These are phyloP conservation scores for Colletotrichum camelliae DNA, from an alignment of 2,329 filamentous ascomycete species.

Conservation along the genomic window DNA sequence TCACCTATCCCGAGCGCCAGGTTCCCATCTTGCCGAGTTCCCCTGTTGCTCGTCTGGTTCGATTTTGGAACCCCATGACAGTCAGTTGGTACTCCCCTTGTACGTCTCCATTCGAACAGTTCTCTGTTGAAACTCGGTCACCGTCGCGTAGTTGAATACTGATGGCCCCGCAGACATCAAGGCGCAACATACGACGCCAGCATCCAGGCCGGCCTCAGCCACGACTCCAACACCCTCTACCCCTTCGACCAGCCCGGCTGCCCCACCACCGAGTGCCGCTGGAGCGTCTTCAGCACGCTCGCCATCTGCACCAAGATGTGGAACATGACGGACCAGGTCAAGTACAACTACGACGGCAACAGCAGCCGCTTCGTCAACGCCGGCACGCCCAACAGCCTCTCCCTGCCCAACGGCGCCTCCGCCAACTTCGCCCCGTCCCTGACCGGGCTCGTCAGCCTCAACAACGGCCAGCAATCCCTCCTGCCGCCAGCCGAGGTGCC, in stretches of 20 bases:
- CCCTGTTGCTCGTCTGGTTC: not conserved
- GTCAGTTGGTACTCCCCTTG: not conserved
- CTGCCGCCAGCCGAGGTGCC: not conserved
- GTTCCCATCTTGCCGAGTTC: not conserved
- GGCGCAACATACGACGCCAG: not conserved
- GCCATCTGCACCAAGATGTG: not conserved
- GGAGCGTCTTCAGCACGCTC: not conserved
- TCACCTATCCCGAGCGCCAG: constrained; percentile 6
- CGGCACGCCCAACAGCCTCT: not conserved
- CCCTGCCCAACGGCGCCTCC: not conserved
- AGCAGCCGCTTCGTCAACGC: not conserved
- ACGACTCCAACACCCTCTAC: not conserved
- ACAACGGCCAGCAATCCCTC: not conserved
- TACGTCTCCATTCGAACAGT: not conserved
- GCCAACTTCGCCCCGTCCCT: not conserved
- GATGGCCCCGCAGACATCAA: not conserved
- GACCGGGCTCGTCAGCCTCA: not conserved
- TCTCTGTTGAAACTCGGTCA: not conserved
- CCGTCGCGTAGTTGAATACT: not conserved
- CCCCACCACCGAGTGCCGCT: not conserved
- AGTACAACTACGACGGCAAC: not conserved
- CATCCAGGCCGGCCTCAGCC: not conserved
- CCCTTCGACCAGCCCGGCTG: not conserved
- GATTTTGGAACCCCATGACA: not conserved
- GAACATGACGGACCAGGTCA: not conserved